phyloP scores from a whole-genome alignment of 495 filamentous ascomycete species.

The Tuber microsphaerosporum region DNA sequence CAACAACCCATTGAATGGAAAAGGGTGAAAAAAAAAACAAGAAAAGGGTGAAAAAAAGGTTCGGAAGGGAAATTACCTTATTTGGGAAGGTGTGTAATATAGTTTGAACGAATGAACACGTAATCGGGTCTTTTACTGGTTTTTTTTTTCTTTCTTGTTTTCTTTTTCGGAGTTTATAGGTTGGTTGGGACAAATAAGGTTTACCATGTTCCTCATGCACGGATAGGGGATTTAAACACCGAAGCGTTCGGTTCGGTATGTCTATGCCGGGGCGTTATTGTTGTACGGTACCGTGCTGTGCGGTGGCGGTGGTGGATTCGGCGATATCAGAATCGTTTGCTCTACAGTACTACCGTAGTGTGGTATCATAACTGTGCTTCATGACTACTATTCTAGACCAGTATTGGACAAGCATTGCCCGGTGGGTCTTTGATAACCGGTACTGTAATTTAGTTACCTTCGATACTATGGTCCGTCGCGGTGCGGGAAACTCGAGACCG shows the following conservation, averaged over 20 bases:
- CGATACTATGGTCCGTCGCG: no score
- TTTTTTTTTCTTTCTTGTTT: background rate
- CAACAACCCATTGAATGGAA: background rate
- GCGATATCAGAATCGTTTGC: no score
- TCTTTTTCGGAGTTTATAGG: background rate
- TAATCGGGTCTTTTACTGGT: background rate
- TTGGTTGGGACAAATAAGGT: background rate
- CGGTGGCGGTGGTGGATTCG: no score
- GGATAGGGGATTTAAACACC: background rate
- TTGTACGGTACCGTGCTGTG: no score
- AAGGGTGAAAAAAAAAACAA: background rate
- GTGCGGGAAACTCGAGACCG: no score
- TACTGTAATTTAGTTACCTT: no score
- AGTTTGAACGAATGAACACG: background rate
- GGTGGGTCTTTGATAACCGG: no score
- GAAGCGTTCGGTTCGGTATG: background rate
- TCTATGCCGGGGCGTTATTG: background rate
- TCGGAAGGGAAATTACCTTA: background rate
- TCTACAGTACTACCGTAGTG: no score
- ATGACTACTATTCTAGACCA: no score
- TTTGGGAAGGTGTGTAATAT: background rate
- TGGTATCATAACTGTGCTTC: no score
- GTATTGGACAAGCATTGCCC: no score
- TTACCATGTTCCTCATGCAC: conserved; percentile 1
- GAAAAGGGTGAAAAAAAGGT: background rate